These are phyloP conservation scores for Fusarium sp. DNA, from an alignment of 2,329 filamentous ascomycete species.

Conservation along the genomic window DNA sequence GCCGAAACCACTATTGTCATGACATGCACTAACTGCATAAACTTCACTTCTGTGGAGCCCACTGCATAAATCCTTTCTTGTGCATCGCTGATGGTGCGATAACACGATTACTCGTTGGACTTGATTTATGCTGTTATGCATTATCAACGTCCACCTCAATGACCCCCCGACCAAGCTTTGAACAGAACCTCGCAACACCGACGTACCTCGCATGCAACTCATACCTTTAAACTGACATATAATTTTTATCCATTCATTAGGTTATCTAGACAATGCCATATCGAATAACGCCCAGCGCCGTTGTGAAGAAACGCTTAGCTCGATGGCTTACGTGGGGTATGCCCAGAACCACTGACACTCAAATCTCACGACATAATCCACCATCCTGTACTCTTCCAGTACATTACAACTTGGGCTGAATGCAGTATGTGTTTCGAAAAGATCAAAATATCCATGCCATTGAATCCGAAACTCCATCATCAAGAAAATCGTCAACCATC, in stretches of 20 bases:
- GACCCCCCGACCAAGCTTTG: no score
- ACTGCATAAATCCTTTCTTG: not conserved
- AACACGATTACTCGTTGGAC: no score
- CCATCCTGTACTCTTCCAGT: not conserved
- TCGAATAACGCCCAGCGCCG: not conserved
- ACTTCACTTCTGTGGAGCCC: accelerated
- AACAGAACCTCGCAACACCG: not conserved
- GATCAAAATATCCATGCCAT: conserved; percentile 21
- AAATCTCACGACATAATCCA: not conserved
- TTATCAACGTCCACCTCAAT: not conserved
- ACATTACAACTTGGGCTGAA: no score
- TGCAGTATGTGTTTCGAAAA: accelerated
- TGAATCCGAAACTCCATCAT: not conserved
- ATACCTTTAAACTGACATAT: not conserved
- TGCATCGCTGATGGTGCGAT: not conserved
- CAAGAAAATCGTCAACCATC: conserved; percentile 20
- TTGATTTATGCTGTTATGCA: not conserved
- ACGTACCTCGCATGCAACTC: not conserved
- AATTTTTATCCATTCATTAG: accelerated
- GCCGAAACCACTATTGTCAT: not conserved
- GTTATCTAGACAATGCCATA: accelerated
- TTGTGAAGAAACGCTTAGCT: no score
- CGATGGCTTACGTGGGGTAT: not conserved
- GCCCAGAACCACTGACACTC: no score
- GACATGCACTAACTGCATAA: no score